These are phyloP conservation scores for Colletotrichum chlorophyti DNA, from an alignment of 2,329 filamentous ascomycete species.

Conservation along the genomic window DNA sequence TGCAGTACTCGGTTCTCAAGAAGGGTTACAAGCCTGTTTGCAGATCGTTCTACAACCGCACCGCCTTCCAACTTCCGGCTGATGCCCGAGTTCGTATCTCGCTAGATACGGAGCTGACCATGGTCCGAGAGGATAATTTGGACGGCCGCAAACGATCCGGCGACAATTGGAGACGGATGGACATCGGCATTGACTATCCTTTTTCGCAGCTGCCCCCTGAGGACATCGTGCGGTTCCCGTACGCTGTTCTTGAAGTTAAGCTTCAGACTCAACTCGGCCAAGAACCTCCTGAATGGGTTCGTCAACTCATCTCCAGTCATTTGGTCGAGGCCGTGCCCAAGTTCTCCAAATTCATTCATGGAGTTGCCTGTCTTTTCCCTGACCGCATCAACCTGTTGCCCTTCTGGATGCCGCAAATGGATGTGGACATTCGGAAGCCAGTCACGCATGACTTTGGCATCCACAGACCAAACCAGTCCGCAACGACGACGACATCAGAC, in stretches of 20 bases:
- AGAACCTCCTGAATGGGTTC: conserved; percentile 95
- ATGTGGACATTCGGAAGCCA: conserved; percentile 95
- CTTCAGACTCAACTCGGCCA: conserved; percentile 95
- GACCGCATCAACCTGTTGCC: conserved; percentile 87
- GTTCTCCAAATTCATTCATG: conserved; percentile 99
- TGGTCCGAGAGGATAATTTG: conserved; percentile 94
- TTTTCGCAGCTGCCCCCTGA: conserved; percentile 87
- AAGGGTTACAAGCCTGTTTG: conserved; percentile 89
- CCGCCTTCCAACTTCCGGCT: conserved; percentile 94
- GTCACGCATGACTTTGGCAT: conserved; percentile 90
- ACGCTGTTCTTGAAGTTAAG: conserved; percentile 96
- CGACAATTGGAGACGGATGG: conserved; percentile 94
- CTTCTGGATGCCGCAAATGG: conserved; percentile 99
- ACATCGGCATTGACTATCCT: conserved; percentile 95
- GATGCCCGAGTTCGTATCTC: conserved; percentile 97
- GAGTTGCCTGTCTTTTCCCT: conserved; percentile 86
- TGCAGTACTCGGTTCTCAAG: conserved; percentile 92
- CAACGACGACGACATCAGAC: conserved; percentile 79
- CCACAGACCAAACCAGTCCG: conserved; percentile 76
- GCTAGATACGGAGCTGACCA: conserved; percentile 92
- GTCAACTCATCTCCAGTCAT: conserved; percentile 90
- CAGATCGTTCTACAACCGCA: conserved; percentile 96
- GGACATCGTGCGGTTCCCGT: conserved; percentile 91
- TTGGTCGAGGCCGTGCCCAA: conserved; percentile 98
- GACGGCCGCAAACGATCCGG: conserved; percentile 79